Base-by-base conservation (phyloP, 129 eudicot genomes). In the Deinandra increscens region DNA sequence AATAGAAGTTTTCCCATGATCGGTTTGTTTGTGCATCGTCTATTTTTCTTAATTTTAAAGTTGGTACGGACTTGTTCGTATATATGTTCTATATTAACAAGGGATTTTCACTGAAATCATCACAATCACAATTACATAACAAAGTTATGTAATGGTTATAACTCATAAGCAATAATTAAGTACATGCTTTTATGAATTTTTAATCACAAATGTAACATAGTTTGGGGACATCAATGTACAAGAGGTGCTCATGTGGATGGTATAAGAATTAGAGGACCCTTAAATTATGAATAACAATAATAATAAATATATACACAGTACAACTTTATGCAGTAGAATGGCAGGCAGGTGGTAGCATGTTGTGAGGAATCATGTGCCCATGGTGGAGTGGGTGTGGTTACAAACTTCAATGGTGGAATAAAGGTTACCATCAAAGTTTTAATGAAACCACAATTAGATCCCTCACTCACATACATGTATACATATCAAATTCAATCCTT, bases 341-440 rank as follows among this genome's bases (percentile, higher is more conserved):
- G 80, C 76, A 79, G 79, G 76, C 81, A 76, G 82, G 31, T 64
- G 82, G 31, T 64, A 45, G 64, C 80, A 66, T 77, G 85, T 67
- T 80, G 75, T 59, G 70, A 71, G 82, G 88, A 73, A 60, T 65
- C 64, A 75, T 75, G 84, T 75, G 69, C 77, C 73, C 51, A 42
- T 74, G 73, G 76, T 80, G 84, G 80, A 67, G 75, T 66, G 41
- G 67, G 36, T 68, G 75, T 79, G 76, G 60, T 73, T 62, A 70
- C 81, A 70, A 77, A 77, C 65, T 70, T 77, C 66, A 20, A 63
- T 70, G 72, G 73, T 51, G 44, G 70, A 76, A 68, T 55, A 43
- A 68, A 66, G 68, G 14, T 23, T 54, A 4, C 39, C 31, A 26
- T 26, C 1, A 26, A 26, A 26, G 31, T 26, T 26, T 26, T 3